phyloP scores from a whole-genome alignment of 768 basidiomycete species.

The Panaeolus cyanescens region DNA sequence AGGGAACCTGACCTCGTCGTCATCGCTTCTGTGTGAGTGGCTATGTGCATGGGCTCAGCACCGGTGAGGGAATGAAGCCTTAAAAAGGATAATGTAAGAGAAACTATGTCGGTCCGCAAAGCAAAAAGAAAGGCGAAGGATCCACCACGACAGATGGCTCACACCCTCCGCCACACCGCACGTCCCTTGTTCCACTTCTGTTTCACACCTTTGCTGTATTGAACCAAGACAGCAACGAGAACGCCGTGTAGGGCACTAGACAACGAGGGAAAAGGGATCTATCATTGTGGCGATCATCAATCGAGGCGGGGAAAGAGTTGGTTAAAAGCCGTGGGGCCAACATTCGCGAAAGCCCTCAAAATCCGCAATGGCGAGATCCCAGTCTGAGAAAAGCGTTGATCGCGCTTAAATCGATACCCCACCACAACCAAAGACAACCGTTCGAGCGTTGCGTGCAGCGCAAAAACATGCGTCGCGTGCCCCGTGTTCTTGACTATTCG shows the following conservation, averaged over 20 bases:
- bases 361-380: not conserved
- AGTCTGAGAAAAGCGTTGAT: not conserved
- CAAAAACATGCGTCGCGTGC: not conserved
- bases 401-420: not conserved
- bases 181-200: not conserved
- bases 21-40: not conserved
- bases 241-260: not conserved
- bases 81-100: not conserved
- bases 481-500: too few relatives aligned
- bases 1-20: too few relatives aligned
- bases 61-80: not conserved
- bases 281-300: not conserved
- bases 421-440: not conserved
- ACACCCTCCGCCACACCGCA: conserved; percentile 2
- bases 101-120: not conserved
- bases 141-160: not conserved
- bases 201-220: not conserved
- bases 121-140: conserved; percentile 1
- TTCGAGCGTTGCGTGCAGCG: not conserved
- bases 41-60: not conserved
- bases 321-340: not conserved
- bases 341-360: not conserved
- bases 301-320: not conserved
- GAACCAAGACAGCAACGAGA: conserved; percentile 1
- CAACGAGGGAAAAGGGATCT: not conserved